These are phyloP conservation scores for Testicularia cyperi DNA, from an alignment of 1,284 basidiomycete genomes.

Conservation along the genomic window DNA sequence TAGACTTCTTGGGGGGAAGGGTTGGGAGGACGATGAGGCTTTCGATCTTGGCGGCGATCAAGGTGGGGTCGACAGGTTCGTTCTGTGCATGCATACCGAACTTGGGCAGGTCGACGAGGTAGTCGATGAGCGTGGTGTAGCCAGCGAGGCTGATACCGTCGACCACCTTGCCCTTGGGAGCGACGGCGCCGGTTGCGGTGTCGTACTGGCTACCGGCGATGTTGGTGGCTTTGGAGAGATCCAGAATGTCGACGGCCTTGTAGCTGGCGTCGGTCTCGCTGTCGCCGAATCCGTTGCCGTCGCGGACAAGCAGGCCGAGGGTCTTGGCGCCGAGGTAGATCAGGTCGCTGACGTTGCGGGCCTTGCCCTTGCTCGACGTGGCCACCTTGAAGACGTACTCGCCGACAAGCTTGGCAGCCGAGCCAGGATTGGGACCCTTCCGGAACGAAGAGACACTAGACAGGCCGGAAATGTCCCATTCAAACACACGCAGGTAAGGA, in stretches of 20 bases:
- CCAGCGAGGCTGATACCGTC: conserved; percentile 64
- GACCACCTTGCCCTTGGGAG: conserved; percentile 65
- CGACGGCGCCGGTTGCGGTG: conserved; percentile 65
- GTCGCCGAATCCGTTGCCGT: conserved; percentile 68
- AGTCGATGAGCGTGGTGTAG: conserved; percentile 67
- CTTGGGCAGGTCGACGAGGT: conserved; percentile 63
- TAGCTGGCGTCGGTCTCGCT: conserved; percentile 64
- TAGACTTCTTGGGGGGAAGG: conserved; percentile 64
- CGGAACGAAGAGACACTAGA: conserved; percentile 13
- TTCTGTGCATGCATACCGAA: conserved; percentile 67
- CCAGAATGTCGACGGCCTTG: conserved; percentile 63
- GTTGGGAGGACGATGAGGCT: conserved; percentile 68
- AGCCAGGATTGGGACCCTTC: conserved; percentile 61
- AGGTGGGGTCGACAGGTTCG: conserved; percentile 61
- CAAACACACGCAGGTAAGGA: conserved; percentile 22
- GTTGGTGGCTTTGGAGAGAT: conserved; percentile 68
- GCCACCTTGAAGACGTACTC: conserved; percentile 71
- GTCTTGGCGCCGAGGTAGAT: conserved; percentile 63
- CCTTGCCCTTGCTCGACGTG: conserved; percentile 65
- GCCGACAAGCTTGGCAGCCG: conserved; percentile 55
- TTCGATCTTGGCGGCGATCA: conserved; percentile 73
- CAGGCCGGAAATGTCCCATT: conserved; percentile 26
- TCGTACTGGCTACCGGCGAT: conserved; percentile 69
- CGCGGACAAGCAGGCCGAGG: conserved; percentile 65
- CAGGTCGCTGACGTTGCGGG: conserved; percentile 66